Evolutionary conservation across 306 rosid species (phyloP), one percentile per base, ranked within the genome.

Genomic region (Prunus kanzakura): DNA sequence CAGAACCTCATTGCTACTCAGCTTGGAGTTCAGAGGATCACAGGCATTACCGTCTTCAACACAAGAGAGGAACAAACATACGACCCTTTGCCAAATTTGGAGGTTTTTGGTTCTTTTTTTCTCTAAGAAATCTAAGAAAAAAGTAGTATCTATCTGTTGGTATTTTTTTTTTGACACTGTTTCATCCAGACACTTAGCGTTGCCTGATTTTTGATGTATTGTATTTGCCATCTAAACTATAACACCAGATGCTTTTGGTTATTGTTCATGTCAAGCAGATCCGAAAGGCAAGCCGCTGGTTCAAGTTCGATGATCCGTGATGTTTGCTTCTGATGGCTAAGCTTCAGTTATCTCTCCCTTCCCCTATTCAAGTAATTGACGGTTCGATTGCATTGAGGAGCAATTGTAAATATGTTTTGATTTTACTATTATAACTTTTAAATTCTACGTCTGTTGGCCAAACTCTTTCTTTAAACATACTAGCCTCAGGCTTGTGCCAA

Each of bases 11-110:
- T 30, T 30, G 32, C 32, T 71, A 88, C 97, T 7, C 90, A 89
- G 83, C 96, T 91, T 30, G 99, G 99, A 86, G 89, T 92, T 77
- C 97, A 92, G 87, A 95, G 87, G 87, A 92, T 95, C 81, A 78
- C 93, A 1, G 97, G 97, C 80, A 77, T 95, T 83, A 88, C 91
- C 6, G 87, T 95, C 67, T 89, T 80, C 6, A 94, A 95, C 86
- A 85, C 86, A 8, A 84, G 66, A 73, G 96, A 86, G 85, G 88
- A 86, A 87, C 92, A 83, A 77, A 79, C 92, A 63, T 89, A 95
- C 23, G 91, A 90, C 49, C 97, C 96, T 77, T 85, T 89, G 84
- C 88, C 89, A 55, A 96, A 92, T 86, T 71, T 95, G 56, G 99
- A 95, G 99, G 99, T 92, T 73, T 30, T 30, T 49, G 85, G 82